Evolutionary conservation across 1,284 basidiomycete genomes (phyloP), one percentile per base, ranked within the genome.

Genomic region (Cronartium quercuum): DNA sequence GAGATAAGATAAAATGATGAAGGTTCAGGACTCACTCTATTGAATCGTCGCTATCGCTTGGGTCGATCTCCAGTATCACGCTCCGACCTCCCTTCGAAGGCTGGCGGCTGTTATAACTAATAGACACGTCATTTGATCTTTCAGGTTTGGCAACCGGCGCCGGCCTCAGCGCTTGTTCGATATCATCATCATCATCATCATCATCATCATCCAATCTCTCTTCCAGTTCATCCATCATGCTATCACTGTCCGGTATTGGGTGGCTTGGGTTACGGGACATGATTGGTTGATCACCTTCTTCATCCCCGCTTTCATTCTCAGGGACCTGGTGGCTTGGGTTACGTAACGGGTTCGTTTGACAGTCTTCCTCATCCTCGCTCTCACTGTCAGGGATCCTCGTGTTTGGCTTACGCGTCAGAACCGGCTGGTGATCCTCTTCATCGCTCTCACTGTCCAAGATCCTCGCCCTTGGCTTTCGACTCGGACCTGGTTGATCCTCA

Each of bases 21-120:
- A 13, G 15, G 6, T 38, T 21, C 7, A 21, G 9, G 18, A 58
- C 64, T 6, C 61, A 74, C 70, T 74, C 70, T 21, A 74, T 66
- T 6, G 70, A 74, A 60, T 74, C 70, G 42, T 74, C 70, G n/a
- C 70, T 74, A 35, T 66, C 38, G 38, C 44, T 57, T 34, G 51
- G 37, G 47, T 66, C 70, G 12, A 66, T 47, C 35, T 41, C 35
- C 18, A 58, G 34, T 41, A 64, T 71, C n/a, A 24, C 24, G 18
- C 13, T 12, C 7, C 34, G 24, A 12, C n/a, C 12, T 47, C 40
- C 6, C n/a, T 44, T 7, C 10, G 37, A 15, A 34, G 24, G 51
- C 61, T 74, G 64, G 12, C 57, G 70, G 18, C 58, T 34, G 38
- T 55, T 66, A 37, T 74, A 64, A 66, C 57, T 74, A 10, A 44